These are phyloP conservation scores for Boletus smithii DNA, from an alignment of 1,284 basidiomycete species.

Conservation along the genomic window DNA sequence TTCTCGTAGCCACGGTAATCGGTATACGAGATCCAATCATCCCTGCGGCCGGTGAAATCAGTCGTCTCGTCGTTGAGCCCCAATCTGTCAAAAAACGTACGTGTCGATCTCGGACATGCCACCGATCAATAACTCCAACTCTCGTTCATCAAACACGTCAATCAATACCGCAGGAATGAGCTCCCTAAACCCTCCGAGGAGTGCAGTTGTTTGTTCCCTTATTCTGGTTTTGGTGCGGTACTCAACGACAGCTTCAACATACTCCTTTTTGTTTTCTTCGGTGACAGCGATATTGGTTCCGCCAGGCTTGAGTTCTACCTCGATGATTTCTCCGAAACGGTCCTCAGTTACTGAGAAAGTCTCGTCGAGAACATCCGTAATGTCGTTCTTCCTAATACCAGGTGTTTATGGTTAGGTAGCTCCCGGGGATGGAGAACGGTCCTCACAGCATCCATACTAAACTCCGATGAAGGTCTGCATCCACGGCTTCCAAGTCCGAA, in stretches of 20 bases:
- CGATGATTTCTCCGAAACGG: conserved; percentile 95
- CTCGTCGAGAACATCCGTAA: conserved; percentile 91
- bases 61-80: not conserved
- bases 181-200: conserved; percentile 94
- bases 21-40: conserved; percentile 85
- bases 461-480: conserved; percentile 87
- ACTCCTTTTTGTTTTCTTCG: conserved; percentile 98
- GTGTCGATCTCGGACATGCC: conserved; percentile 99
- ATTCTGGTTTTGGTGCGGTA: conserved; percentile 94
- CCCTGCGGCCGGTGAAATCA: conserved; percentile 41
- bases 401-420: conserved; percentile 4
- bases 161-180: conserved; percentile 93
- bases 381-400: conserved; percentile 80
- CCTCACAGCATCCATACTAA: conserved; percentile 96
- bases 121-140: conserved; percentile 94
- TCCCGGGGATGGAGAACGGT: not conserved
- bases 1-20: conserved; percentile 84
- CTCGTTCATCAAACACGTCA: conserved; percentile 97
- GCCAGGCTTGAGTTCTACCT: conserved; percentile 86
- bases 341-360: conserved; percentile 95
- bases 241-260: conserved; percentile 91
- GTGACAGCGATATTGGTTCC: conserved; percentile 87
- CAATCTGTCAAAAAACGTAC: conserved; percentile 42
- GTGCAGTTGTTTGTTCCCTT: conserved; percentile 93
- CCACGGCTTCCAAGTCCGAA: conserved; percentile 87